Base-by-base conservation (phyloP, 2,329 filamentous ascomycete genomes). In the Ophiostoma perfectum region DNA sequence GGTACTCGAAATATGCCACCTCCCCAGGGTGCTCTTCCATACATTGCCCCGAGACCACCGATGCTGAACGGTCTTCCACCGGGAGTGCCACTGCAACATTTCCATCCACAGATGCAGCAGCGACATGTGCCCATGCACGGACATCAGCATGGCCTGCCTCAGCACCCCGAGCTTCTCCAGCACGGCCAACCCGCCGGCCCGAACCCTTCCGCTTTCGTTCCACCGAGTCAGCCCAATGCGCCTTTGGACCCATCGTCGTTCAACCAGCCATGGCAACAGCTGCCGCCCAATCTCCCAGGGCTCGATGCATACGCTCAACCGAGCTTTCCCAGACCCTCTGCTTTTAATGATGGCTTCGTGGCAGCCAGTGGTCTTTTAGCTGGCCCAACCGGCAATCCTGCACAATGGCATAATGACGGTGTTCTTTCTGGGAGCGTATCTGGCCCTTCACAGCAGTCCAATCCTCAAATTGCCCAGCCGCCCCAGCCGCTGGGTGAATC, bases 41-140 rank as follows among this genome's bases (percentile, higher is more conserved):
- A 76, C 39, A 85, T 86, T 67, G 84, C 84, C 1, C 84, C 84
- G 5, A 84, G 83, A 70, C 84, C 83, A 8, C 78, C 38, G 71
- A 74, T 73, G 67, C 74, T 75, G 65, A 71, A 44, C 63, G 27
- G 27, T 27, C 27, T 27, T 27, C 27, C 27, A 27, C 65, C 47
- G 14, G 39, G 38, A 2, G n/a, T 11, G 6, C 36, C 60, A 5
- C 11, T 60, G 2, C 66, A 66, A 8, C 66, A 68, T 18, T 44
- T 45, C 16, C 66, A 70, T 5, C 67, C 55, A 5, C 62, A 66
- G 4, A 16, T 62, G n/a, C 69, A 55, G 3, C 67, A 68, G 7
- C 69, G 47, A 36, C 66, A 38, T 14, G 45, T 64, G 14, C 66
- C 45, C 8, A 44, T 66, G 18, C 64, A 64, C 5, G 66, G 52